Base-by-base conservation (phyloP, 2,329 filamentous ascomycete species). In the Decorospora gaudefroyi region DNA sequence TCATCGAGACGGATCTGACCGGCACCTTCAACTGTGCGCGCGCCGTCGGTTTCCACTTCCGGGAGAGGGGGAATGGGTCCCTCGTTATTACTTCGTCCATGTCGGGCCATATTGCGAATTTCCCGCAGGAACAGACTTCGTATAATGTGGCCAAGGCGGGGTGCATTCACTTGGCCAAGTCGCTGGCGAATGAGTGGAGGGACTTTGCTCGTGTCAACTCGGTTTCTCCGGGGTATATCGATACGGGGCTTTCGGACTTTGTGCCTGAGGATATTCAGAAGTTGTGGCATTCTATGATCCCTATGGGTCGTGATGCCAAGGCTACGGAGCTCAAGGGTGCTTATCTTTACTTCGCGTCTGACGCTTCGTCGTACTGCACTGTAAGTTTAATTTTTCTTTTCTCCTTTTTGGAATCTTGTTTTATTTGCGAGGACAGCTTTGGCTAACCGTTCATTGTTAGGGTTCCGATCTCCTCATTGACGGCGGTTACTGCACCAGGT, bases 1-100 rank as follows among this genome's bases (percentile, higher is more conserved):
- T 95, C 76, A 79, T 95, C 70, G 81, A 87, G 61, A 85, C 92
- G 63, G 95, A 96, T 72, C 78, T 95, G 58, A 93, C 84, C n/a
- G 91, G 90, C 9, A 86, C 86, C 26, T 90, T 87, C 72, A 92
- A 88, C 78, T 95, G 89, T 52, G 89, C 90, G 17, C 88, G 92
- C 75, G 89, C 89, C 13, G 88, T 89, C n/a, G 91, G 90, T 22
- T 80, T 85, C 42, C 86, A 93, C 72, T 86, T 85, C 78, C 83
- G 83, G 71, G 74, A 84, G 72, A 78, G 80, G 50, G 80, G 81
- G 58, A 83, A 75, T 32, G 84, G 84, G 35, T 81, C 77, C 49
- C 79, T 86, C 66, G 76, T 87, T 70, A 82, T 85, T 68, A 87
- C 84, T 26, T 77, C 83, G n/a, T 81, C 78, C 58, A 86, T 92